These are phyloP conservation scores for Heliocybe sulcata DNA, from an alignment of 1,284 basidiomycete genomes.

Conservation along the genomic window DNA sequence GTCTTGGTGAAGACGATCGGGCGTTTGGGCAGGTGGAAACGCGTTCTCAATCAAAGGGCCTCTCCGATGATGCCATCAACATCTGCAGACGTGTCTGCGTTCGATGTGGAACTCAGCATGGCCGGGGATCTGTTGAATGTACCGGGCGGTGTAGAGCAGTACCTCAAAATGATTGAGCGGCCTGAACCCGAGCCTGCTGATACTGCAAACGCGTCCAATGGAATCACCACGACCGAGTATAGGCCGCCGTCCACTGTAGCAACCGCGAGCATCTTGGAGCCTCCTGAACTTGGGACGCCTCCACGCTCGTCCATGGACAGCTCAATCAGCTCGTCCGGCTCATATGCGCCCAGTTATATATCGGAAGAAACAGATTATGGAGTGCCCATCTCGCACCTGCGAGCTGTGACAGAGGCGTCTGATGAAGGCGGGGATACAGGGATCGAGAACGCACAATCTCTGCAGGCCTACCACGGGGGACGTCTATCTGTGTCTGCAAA, in stretches of 20 bases:
- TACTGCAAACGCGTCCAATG: too few relatives aligned
- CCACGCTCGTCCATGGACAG: not conserved
- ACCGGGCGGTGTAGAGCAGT: slow-evolving; percentile 58
- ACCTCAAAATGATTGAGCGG: slow-evolving; percentile 51
- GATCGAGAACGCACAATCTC: not conserved
- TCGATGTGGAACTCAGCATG: slow-evolving; percentile 57
- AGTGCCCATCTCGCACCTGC: not conserved
- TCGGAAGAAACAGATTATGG: not conserved
- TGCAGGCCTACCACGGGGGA: not conserved
- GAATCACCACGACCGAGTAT: too few relatives aligned
- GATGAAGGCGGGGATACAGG: slow-evolving; percentile 3
- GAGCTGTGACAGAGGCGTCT: slow-evolving; percentile 2
- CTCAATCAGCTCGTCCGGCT: not conserved
- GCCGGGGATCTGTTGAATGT: slow-evolving; percentile 51
- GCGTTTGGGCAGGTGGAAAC: slow-evolving; percentile 73
- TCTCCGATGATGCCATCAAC: slow-evolving; percentile 30
- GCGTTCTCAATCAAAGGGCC: slow-evolving; percentile 57
- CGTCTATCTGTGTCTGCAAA: too few relatives aligned
- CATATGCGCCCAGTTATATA: not conserved
- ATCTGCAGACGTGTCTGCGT: slow-evolving; percentile 53
- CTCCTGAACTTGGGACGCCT: not conserved
- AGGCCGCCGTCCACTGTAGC: too few relatives aligned
- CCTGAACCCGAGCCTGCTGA: slow-evolving; percentile 7
- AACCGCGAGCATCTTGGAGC: too few relatives aligned
- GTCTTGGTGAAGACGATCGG: slow-evolving; percentile 79